A percentile compares a stretch with the other conserved stretches of the same genome.
phyloP scores from a whole-genome alignment of 805 yeast species.

The Starmerella stellata region DNA sequence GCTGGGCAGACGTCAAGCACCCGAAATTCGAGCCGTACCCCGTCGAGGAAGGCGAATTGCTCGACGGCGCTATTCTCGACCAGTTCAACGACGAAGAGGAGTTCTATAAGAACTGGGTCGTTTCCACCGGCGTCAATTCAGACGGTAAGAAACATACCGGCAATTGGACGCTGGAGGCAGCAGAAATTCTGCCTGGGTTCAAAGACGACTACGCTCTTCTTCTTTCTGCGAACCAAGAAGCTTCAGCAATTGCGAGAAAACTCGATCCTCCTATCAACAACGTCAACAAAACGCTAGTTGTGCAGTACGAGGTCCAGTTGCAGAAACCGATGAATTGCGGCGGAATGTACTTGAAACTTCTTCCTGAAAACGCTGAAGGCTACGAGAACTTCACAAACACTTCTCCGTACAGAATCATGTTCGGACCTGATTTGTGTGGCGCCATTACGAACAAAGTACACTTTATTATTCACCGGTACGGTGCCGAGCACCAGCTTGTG shows the following conservation, averaged over 20 bases:
- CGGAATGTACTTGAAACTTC: conserved; percentile 71
- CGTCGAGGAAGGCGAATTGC: conserved; percentile 25
- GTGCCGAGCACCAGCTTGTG: conserved; percentile 53
- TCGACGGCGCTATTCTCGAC: conserved; percentile 16
- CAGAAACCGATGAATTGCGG: conserved; percentile 71
- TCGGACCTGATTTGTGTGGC: conserved; percentile 90
- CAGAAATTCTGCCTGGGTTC: conserved; percentile 40
- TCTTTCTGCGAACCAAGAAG: conserved; percentile 55
- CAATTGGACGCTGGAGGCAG: conserved; percentile 56
- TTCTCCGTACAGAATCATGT: conserved; percentile 71
- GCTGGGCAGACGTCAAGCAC: conserved; percentile 16
- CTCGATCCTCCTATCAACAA: conserved; percentile 43
- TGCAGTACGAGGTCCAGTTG: conserved; percentile 76
- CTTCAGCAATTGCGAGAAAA: conserved; percentile 58
- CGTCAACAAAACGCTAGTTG: conserved; percentile 46
- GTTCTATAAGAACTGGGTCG: conserved; percentile 31
- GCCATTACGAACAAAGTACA: conserved; percentile 53
- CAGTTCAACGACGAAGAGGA: conserved; percentile 8
- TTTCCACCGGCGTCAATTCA: conserved; percentile 13
- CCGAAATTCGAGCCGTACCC: conserved; percentile 18
- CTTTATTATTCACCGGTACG: conserved; percentile 46
- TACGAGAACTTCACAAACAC: conserved; percentile 38
- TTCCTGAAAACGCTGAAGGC: conserved; percentile 28
- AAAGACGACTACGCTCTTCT: conserved; percentile 58
- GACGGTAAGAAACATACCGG: conserved; percentile 40